Evolutionary conservation across 2,329 filamentous ascomycete species (phyloP), one percentile per base, ranked within the genome.

Genomic region (Whalleya microplaca): DNA sequence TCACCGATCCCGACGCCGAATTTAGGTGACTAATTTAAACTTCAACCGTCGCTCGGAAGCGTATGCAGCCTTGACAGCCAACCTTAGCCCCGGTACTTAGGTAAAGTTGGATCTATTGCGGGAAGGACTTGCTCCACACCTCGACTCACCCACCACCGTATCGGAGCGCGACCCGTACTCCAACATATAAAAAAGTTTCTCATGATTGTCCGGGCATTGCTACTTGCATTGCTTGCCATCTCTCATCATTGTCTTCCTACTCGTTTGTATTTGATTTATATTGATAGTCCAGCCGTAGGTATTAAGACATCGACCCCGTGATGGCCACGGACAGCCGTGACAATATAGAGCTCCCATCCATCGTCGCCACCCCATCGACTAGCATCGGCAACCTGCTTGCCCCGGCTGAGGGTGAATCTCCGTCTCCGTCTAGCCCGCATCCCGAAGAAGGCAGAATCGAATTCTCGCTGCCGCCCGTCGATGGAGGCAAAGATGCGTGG

Each of bases 401-500:
- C 20, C 32, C 52, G 14, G 50, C 20, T 12, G 47, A 57, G 40
- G 21, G 18, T 12, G 32, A 21, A n/a, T n/a, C n/a, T 20, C 41
- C 14, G 27, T 45, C 19, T 41, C 51, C 55, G 10, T 19, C n/a
- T 4, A 29, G 44, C 29, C 19, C 18, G 29, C 52, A 51, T 12
- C 48, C 48, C 21, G 58, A 59, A 44, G 58, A 51, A 37, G 57
- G 45, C 10, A 56, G 52, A 49, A 55, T 58, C 23, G 62, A 61
- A 21, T 59, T 59, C 45, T 64, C 61, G 3, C 48, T 67, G 10
- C 67, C 69, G 2, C 68, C 69, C 5, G 67, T 69, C 8, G 69
- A 71, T 23, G 63, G 68, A 0, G 68, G 68, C 4, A 71, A 70
- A 55, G 67, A 70, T 32, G 68, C 68, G 8, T 70, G 66, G 65